Percentiles rank a stretch among this genome's conserved stretches.
phyloP scores from a whole-genome alignment of 768 basidiomycete genomes.

The Boletellus sp. region DNA sequence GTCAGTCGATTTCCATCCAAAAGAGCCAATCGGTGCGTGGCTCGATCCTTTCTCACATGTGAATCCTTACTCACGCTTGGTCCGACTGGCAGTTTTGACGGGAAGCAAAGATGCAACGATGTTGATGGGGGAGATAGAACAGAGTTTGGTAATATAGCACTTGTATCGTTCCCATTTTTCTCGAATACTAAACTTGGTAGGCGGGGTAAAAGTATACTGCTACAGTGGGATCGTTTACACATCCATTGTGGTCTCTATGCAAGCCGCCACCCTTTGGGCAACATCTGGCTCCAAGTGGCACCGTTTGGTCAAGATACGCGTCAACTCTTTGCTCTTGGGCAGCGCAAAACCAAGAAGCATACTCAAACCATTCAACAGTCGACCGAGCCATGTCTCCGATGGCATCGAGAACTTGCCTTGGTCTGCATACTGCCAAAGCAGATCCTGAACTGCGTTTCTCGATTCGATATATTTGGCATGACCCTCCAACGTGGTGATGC shows the following conservation, averaged over 20 bases:
- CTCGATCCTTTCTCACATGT: not conserved
- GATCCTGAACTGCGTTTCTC: slow-evolving; percentile 16
- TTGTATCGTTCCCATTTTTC: slow-evolving; percentile 1
- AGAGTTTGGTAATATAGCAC: slow-evolving; percentile 43
- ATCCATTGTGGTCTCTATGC: slow-evolving; percentile 14
- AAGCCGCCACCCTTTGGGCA: slow-evolving; percentile 23
- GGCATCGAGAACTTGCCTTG: slow-evolving; percentile 25
- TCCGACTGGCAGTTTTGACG: slow-evolving; percentile 63
- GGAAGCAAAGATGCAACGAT: slow-evolving; percentile 91
- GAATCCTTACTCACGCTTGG: slow-evolving; percentile 2
- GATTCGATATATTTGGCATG: slow-evolving; percentile 21
- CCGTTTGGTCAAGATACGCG: slow-evolving; percentile 22
- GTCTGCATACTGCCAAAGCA: slow-evolving; percentile 21
- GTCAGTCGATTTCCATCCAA: slow-evolving; percentile 93
- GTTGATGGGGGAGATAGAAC: slow-evolving; percentile 88
- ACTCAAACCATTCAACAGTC: slow-evolving; percentile 19
- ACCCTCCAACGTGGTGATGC: slow-evolving; percentile 24
- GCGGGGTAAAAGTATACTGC: not conserved
- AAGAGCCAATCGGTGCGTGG: slow-evolving; percentile 85
- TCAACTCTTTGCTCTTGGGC: slow-evolving; percentile 20
- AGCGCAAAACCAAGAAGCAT: slow-evolving; percentile 13
- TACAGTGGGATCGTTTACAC: slow-evolving; percentile 6
- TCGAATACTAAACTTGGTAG: not conserved
- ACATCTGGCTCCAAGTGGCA: slow-evolving; percentile 23
- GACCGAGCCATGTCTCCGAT: slow-evolving; percentile 20